Evolutionary conservation across 371 early-diverging fungal genomes (phyloP), one percentile per base, ranked within the genome.

Genomic region (Zancudomyces culisetae): DNA sequence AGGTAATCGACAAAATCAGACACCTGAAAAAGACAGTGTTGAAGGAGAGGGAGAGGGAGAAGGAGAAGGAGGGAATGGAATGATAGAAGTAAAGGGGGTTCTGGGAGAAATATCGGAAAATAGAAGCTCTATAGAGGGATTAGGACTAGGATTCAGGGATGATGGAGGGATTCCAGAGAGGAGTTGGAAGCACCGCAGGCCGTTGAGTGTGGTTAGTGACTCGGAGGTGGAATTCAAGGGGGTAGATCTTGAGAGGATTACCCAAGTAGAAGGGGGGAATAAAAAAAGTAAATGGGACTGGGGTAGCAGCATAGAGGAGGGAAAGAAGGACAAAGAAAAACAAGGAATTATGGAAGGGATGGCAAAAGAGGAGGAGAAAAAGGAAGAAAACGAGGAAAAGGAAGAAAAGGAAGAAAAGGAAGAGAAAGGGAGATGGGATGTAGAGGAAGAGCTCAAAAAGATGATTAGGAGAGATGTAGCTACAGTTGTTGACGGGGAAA

Each of bases 121-220:
- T 18, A 27, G 6, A 45, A 27, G 18, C 4, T 27, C 49, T 6
- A 19, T 19, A 10, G 49, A 27, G 19, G 29, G 27, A 13, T 20
- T 30, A 8, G 10, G 10, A 12, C 20, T 30, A 19, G 27, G 8
- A 12, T 27, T 30, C 18, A 19, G 29, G 10, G 22, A 24, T 43
- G 52, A 28, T 20, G 23, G 49, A 6, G 15, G 24, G 10, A n/a
- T 26, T 3, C 19, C 18, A 21, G 43, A 18, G 19, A 26, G 23
- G 20, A 21, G n/a, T 12, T 26, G 43, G 2, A 49, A 45, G 43
- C 52, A 26, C 27, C 45, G 53, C 20, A 56, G 58, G 26, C 28
- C 62, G 42, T 13, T 39, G 24, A 66, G 65, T 51, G 58, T 52
- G 0, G 51, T 55, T 8, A 66, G 66, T 56, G 66, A 66, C 49